These are phyloP conservation scores for Boletus eberwhitei DNA, from an alignment of 768 basidiomycete species.

Conservation along the genomic window DNA sequence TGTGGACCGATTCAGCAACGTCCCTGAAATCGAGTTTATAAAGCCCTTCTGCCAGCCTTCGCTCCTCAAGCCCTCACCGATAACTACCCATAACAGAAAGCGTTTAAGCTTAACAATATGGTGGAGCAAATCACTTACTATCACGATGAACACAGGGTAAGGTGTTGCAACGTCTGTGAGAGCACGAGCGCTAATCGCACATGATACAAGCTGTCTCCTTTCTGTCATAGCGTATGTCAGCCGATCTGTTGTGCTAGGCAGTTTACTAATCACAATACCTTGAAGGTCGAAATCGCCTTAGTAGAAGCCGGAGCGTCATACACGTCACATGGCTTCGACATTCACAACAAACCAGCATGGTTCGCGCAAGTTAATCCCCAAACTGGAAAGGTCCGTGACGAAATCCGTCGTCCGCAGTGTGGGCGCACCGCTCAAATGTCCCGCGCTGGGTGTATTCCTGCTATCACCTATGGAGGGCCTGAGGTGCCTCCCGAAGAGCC, in stretches of 20 bases:
- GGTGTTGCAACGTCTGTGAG: neutral
- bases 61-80: neutral
- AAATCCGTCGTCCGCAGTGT: neutral
- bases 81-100: neutral
- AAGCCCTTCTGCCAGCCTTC: neutral
- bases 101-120: conserved; percentile 2
- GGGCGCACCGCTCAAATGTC: neutral
- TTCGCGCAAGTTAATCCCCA: conserved; percentile 61
- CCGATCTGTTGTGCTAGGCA: neutral
- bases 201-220: conserved; percentile 47
- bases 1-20: neutral
- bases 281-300: conserved; percentile 57
- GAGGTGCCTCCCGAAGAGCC: conserved; percentile 49
- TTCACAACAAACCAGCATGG: conserved; percentile 65
- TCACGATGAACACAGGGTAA: conserved; percentile 37
- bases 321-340: conserved; percentile 52
- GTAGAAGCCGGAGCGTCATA: conserved; percentile 48
- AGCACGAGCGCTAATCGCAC: neutral
- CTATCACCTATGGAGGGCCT: conserved; percentile 59
- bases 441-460: conserved; percentile 43
- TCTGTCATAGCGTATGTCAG: conserved; percentile 45
- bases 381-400: conserved; percentile 46
- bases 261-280: neutral
- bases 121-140: conserved; percentile 40
- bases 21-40: neutral